phyloP scores from a whole-genome alignment of 805 yeast species.

The Scheffersomyces coipomensis region DNA sequence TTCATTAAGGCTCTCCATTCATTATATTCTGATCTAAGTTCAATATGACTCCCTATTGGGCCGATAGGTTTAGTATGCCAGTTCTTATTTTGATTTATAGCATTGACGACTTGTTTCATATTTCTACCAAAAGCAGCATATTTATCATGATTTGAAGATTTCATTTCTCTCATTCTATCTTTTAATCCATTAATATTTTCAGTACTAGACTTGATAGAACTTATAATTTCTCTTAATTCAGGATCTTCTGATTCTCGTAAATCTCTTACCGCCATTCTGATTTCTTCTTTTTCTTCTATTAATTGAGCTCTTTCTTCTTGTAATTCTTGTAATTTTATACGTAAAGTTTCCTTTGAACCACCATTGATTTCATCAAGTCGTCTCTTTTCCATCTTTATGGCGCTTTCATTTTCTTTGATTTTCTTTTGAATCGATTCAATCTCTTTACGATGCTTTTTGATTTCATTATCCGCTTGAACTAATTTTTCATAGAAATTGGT shows the following conservation, averaged over 20 bases:
- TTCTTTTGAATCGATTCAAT: constrained; percentile 17
- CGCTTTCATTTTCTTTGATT: constrained; percentile 17
- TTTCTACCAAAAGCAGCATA: constrained; percentile 50
- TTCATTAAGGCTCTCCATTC: constrained; percentile 66
- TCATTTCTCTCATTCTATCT: constrained; percentile 9
- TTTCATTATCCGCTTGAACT: constrained; percentile 9
- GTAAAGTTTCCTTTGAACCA: constrained; percentile 37
- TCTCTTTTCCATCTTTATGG: constrained; percentile 31
- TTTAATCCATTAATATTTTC: constrained; percentile 7
- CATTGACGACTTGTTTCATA: constrained; percentile 42
- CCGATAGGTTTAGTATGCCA: constrained; percentile 64
- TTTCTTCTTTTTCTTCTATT: constrained; percentile 15
- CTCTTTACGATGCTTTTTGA: constrained; percentile 15
- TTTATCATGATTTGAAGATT: constrained; percentile 27
- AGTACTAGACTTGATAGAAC: constrained; percentile 11
- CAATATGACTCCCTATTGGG: constrained; percentile 68
- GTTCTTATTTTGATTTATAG: constrained; percentile 15
- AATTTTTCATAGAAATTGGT: not conserved
- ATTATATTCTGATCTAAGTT: constrained; percentile 52
- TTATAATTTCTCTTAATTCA: constrained; percentile 28
- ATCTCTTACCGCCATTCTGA: constrained; percentile 13
- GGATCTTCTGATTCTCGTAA: constrained; percentile 9
- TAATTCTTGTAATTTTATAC: constrained; percentile 13
- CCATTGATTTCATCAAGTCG: constrained; percentile 43
- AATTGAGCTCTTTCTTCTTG: constrained; percentile 18